Base-by-base conservation (phyloP, 768 basidiomycete genomes). In the Neoboletus brunneissimus region DNA sequence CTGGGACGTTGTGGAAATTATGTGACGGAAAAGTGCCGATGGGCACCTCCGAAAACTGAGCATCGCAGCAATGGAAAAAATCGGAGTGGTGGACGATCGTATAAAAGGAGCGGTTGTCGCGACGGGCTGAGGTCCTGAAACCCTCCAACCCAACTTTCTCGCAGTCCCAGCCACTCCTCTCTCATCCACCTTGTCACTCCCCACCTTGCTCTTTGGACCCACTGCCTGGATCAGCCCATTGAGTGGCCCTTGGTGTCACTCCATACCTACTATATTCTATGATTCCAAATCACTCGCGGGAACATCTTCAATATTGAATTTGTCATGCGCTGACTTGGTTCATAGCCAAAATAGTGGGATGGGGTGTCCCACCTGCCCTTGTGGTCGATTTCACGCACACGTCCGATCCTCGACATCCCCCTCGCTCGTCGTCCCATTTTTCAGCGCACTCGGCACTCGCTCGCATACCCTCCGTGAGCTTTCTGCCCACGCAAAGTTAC, bases 301-400 rank as follows among this genome's bases (percentile, higher is more conserved):
- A 56, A 66, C 68, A 63, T 56, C 57, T 72, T 73, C 71, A 59
- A 2, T 25, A 25, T 75, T 59, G 73, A 73, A 73, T 62, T 60
- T 64, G 69, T 61, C 62, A 64, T 29, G 64, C 64, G 48, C 32
- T 69, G 68, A 65, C 67, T 79, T 72, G 81, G 80, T 82, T 83
- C 81, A 83, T 82, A 81, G 81, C 76, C 78, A 75, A 78, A 76
- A 80, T 79, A 78, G 78, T 77, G 74, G 73, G 66, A 31, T 53
- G 65, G 76, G 72, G 79, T 70, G 79, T 76, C 75, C 69, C 60
- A 62, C 59, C 25, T 29, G 63, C 60, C 42, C 25, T 61, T 48
- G 29, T 56, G 48, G 56, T 18, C 35, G 48, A 47, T 61, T 31
- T 55, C 58, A 47, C 4, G 53, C 58, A 52, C 7, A 31, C 32